A percentile compares a stretch with the other conserved stretches of the same genome.
These are phyloP conservation scores for Colletotrichum sp. DNA, from an alignment of 2,329 filamentous ascomycete species.

Conservation along the genomic window DNA sequence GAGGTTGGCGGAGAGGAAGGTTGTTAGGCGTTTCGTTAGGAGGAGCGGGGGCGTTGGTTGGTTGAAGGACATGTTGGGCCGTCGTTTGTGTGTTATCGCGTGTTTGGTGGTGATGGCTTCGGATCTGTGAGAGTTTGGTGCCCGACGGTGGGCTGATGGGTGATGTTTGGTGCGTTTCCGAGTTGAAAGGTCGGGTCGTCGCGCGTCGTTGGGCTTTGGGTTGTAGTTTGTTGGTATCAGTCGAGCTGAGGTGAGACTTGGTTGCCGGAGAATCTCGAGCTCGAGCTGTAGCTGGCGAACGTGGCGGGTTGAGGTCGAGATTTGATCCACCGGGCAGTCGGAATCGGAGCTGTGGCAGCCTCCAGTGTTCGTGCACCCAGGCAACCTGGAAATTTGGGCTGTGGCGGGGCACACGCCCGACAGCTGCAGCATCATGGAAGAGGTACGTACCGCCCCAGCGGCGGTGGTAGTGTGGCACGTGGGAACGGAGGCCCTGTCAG, in stretches of 20 bases:
- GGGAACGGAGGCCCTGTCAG: background rate
- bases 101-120: background rate
- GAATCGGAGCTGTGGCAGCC: background rate
- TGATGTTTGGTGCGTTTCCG: background rate
- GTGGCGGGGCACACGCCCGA: background rate
- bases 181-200: fast-evolving
- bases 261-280: background rate
- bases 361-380: background rate
- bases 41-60: constrained; percentile 61
- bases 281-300: background rate
- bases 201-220: background rate
- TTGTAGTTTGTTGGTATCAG: background rate
- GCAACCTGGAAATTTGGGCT: background rate
- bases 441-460: background rate
- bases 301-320: background rate
- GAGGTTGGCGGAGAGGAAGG: constrained; percentile 65
- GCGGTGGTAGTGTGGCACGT: background rate
- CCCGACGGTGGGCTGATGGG: background rate
- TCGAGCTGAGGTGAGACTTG: background rate
- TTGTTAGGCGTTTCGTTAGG: constrained; percentile 68
- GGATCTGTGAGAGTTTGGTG: background rate
- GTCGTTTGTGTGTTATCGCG: background rate
- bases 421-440: background rate
- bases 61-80: constrained; percentile 36
- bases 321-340: background rate